Evolutionary conservation across 306 rosid species (phyloP).

Genomic region (Biancaea sappan): DNA sequence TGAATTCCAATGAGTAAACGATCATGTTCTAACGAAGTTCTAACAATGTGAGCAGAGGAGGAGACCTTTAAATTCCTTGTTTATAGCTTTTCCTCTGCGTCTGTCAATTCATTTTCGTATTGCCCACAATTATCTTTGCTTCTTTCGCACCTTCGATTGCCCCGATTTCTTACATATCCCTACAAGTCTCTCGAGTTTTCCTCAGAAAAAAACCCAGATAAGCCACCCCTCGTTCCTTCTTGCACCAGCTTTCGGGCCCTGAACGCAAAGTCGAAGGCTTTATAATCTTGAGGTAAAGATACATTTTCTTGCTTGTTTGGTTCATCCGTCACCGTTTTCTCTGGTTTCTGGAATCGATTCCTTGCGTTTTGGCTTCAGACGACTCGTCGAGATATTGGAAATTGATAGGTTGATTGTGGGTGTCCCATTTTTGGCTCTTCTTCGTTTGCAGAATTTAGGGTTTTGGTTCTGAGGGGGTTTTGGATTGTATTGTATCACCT

Average conservation of each 20-base stretch:
- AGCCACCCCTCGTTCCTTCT: background rate
- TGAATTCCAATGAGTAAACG: background rate
- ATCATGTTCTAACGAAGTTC: background rate
- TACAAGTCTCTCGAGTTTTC: background rate
- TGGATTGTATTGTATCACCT: slow-evolving; percentile 15
- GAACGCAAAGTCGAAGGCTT: background rate
- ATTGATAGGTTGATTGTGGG: slow-evolving; percentile 11
- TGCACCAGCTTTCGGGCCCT: background rate
- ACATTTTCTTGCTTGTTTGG: background rate
- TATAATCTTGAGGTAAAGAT: background rate
- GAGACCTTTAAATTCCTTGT: background rate
- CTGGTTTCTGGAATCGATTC: background rate
- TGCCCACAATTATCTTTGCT: too few relatives aligned
- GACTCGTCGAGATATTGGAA: background rate
- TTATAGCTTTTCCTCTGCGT: background rate
- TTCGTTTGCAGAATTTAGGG: slow-evolving; percentile 34
- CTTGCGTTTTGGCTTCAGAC: background rate
- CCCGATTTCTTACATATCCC: background rate
- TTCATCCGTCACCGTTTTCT: background rate
- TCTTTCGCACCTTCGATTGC: too few relatives aligned
- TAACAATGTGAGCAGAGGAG: background rate
- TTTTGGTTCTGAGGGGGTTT: slow-evolving; percentile 22
- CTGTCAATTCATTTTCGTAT: background rate
- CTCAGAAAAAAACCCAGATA: background rate
- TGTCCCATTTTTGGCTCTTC: background rate